phyloP scores from a whole-genome alignment of 495 filamentous ascomycete genomes.

The Aspergillus conjunctus region DNA sequence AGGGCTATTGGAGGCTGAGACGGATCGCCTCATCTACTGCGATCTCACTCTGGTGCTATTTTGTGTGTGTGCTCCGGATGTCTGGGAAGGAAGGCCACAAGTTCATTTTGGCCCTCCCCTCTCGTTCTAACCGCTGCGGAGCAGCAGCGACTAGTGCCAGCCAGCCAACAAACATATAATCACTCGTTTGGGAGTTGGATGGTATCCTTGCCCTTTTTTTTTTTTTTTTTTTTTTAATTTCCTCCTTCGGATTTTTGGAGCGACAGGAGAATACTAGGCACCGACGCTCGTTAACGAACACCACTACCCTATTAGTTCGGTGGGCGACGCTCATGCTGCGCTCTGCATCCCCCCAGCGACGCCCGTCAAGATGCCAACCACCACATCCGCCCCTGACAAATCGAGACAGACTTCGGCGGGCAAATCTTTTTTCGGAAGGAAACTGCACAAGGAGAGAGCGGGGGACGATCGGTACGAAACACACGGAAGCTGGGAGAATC shows the following conservation, averaged over 20 bases:
- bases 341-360: slow-evolving; percentile 40
- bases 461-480: slow-evolving; percentile 57
- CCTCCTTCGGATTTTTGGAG: slow-evolving; percentile 5
- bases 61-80: slow-evolving; percentile 5
- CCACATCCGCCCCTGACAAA: slow-evolving; percentile 71
- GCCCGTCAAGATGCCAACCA: slow-evolving; percentile 53
- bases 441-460: slow-evolving; percentile 71
- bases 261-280: slow-evolving; percentile 5
- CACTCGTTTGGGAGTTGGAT: slow-evolving; percentile 7
- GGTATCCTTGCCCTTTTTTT: neutral
- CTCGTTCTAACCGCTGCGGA: slow-evolving; percentile 28
- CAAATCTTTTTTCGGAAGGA: slow-evolving; percentile 85
- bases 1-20: slow-evolving; percentile 19
- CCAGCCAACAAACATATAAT: slow-evolving; percentile 18
- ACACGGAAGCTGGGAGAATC: slow-evolving; percentile 54
- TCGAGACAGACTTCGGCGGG: slow-evolving; percentile 79
- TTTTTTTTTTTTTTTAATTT: too few species aligned
- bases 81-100: slow-evolving; percentile 15
- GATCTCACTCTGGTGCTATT: slow-evolving; percentile 2
- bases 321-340: slow-evolving; percentile 46
- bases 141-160: slow-evolving; percentile 29
- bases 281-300: neutral
- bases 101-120: slow-evolving; percentile 18
- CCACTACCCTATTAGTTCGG: slow-evolving; percentile 19
- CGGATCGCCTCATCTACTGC: slow-evolving; percentile 5